phyloP scores from a whole-genome alignment of 2,329 filamentous ascomycete species.

The Fusarium austroafricanum region DNA sequence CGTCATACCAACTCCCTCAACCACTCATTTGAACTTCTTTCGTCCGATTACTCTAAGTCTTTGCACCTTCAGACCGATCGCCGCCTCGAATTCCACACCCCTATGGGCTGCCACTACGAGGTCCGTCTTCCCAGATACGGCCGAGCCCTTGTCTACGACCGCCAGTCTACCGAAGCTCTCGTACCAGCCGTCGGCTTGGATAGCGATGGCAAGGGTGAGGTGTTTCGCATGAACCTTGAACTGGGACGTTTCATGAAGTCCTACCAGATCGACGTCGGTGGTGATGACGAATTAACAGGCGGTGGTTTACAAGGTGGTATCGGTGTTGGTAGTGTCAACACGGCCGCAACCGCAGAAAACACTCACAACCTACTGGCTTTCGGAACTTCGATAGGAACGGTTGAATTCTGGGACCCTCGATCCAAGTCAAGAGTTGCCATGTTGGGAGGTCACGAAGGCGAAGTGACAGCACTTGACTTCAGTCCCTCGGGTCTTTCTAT shows the following conservation, averaged over 20 bases:
- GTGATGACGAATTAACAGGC: constrained; percentile 78
- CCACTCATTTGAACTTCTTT: constrained; percentile 88
- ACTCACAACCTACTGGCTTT: constrained; percentile 93
- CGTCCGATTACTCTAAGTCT: constrained; percentile 92
- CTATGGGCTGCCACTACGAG: constrained; percentile 86
- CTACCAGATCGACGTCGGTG: constrained; percentile 90
- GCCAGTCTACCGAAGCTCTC: constrained; percentile 83
- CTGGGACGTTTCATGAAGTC: constrained; percentile 93
- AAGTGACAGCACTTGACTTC: constrained; percentile 90
- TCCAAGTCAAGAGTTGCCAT: constrained; percentile 84
- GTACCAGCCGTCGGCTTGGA: constrained; percentile 91
- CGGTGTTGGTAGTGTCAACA: constrained; percentile 86
- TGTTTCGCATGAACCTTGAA: constrained; percentile 92
- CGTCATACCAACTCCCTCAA: constrained; percentile 94
- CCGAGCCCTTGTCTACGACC: constrained; percentile 87
- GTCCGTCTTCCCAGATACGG: constrained; percentile 94
- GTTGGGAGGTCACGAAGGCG: constrained; percentile 74
- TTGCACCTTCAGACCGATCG: constrained; percentile 93
- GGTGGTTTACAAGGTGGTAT: constrained; percentile 89
- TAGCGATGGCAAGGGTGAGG: constrained; percentile 86
- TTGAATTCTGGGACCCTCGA: constrained; percentile 95
- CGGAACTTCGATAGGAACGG: constrained; percentile 92
- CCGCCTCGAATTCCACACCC: constrained; percentile 91
- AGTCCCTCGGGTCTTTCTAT: constrained; percentile 84
- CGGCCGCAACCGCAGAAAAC: constrained; percentile 85